Percentiles rank a stretch among this genome's conserved stretches.
Conservation (phyloP, 306 rosid genomes). For the Citrullus mucosospermus region DNA sequence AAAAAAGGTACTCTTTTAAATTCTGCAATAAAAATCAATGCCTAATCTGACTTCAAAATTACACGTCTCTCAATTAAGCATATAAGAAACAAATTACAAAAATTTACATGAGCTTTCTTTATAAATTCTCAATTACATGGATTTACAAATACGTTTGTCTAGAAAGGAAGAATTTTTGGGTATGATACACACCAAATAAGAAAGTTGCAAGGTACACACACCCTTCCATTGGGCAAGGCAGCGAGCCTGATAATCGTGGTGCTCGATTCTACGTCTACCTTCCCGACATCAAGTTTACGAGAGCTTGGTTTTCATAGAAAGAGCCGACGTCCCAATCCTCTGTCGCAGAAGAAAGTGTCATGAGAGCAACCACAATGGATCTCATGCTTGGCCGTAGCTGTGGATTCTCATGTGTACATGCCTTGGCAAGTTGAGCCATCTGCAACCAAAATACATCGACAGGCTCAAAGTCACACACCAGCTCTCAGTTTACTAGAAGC, state of each 20-base stretch:
- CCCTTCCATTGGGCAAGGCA: neutral
- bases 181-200: neutral
- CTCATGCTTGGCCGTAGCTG: constrained; percentile 83
- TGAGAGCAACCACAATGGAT: constrained; percentile 69
- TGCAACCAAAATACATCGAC: constrained; percentile 22
- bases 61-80: neutral
- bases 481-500: neutral
- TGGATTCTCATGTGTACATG: constrained; percentile 71
- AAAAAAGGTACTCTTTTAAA: no score
- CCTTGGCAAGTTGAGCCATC: constrained; percentile 70
- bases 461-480: neutral
- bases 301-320: constrained; percentile 50
- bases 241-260: neutral
- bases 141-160: neutral
- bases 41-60: neutral
- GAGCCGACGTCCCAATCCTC: constrained; percentile 79
- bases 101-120: neutral
- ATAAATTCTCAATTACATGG: neutral
- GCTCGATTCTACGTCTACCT: constrained; percentile 28
- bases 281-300: constrained; percentile 67
- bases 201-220: neutral
- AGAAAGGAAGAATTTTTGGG: neutral
- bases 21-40: no score
- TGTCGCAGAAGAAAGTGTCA: constrained; percentile 67
- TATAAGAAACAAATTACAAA: neutral